phyloP scores from a whole-genome alignment of 345 rosid genomes.

The Salix udensis region DNA sequence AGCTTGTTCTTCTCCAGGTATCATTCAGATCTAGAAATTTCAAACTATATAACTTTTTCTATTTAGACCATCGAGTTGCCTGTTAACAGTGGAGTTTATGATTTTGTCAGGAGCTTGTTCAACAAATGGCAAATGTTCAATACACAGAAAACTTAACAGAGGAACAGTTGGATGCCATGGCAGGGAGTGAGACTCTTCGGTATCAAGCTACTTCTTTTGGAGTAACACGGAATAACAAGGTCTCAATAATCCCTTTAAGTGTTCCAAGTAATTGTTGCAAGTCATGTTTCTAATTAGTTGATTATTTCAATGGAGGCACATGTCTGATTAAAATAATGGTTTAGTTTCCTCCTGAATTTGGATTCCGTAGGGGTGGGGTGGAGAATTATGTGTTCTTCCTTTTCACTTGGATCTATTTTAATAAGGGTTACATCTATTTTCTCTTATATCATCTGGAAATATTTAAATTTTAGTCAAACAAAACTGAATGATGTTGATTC shows the following conservation, averaged over 20 bases:
- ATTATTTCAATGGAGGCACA: not conserved
- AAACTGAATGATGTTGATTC: not conserved
- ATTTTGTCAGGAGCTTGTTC: conserved; percentile 77
- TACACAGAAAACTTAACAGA: conserved; percentile 96
- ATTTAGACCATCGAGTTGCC: not conserved
- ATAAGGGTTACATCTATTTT: not conserved
- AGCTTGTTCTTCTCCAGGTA: conserved; percentile 96
- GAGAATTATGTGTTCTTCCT: not conserved
- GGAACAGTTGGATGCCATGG: conserved; percentile 99
- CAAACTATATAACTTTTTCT: conserved; percentile 12
- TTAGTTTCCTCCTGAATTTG: not conserved
- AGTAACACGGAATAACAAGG: conserved; percentile 90
- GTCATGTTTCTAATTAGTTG: not conserved
- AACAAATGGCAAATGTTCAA: conserved; percentile 99
- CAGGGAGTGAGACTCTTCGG: conserved; percentile 97
- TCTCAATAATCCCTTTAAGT: conserved; percentile 12
- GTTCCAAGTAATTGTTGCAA: not conserved
- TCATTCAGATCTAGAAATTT: conserved; percentile 16
- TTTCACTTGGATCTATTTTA: not conserved
- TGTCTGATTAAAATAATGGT: not conserved
- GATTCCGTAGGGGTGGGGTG: not conserved
- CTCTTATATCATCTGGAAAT: not conserved
- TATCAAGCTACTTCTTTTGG: conserved; percentile 95
- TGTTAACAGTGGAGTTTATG: conserved; percentile 25
- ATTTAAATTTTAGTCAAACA: not conserved